phyloP scores from a whole-genome alignment of 768 basidiomycete genomes.

The Suillus ampliporus region DNA sequence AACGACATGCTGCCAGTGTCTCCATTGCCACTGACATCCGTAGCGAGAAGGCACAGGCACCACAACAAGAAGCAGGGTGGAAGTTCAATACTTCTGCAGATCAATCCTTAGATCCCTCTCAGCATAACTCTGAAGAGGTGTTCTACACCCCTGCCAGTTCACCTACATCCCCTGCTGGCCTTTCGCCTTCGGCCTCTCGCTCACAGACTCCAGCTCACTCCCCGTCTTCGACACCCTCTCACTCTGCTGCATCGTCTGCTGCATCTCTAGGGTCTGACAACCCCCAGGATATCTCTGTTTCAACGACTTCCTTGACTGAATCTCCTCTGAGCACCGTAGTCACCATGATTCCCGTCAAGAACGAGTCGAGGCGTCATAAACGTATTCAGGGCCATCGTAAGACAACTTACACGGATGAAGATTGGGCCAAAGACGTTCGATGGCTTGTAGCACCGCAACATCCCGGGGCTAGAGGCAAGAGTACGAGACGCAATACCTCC shows the following conservation, averaged over 20 bases:
- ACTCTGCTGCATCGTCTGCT: slow-evolving; percentile 37
- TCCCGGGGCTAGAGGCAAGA: slow-evolving; percentile 21
- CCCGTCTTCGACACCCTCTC: slow-evolving; percentile 28
- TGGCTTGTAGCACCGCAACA: slow-evolving; percentile 56
- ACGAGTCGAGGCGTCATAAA: slow-evolving; percentile 19
- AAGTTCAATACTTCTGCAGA: slow-evolving; percentile 5
- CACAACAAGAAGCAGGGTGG: background rate
- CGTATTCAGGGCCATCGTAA: slow-evolving; percentile 28
- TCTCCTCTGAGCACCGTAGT: slow-evolving; percentile 20
- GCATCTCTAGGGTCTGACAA: slow-evolving; percentile 28
- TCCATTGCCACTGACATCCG: background rate
- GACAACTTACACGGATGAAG: slow-evolving; percentile 53
- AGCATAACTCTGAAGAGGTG: slow-evolving; percentile 44
- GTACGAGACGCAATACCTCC: slow-evolving; percentile 24
- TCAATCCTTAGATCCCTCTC: background rate
- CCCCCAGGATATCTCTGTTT: slow-evolving; percentile 42
- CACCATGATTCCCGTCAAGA: slow-evolving; percentile 23
- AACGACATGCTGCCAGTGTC: background rate
- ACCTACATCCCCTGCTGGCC: slow-evolving; percentile 47
- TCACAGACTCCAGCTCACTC: slow-evolving; percentile 20
- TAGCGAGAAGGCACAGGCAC: background rate
- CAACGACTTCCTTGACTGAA: slow-evolving; percentile 37
- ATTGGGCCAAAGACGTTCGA: slow-evolving; percentile 72
- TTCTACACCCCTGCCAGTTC: slow-evolving; percentile 70
- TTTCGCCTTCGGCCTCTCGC: slow-evolving; percentile 30